phyloP scores from a whole-genome alignment of 495 filamentous ascomycete species.

The Acidomyces sp. region DNA sequence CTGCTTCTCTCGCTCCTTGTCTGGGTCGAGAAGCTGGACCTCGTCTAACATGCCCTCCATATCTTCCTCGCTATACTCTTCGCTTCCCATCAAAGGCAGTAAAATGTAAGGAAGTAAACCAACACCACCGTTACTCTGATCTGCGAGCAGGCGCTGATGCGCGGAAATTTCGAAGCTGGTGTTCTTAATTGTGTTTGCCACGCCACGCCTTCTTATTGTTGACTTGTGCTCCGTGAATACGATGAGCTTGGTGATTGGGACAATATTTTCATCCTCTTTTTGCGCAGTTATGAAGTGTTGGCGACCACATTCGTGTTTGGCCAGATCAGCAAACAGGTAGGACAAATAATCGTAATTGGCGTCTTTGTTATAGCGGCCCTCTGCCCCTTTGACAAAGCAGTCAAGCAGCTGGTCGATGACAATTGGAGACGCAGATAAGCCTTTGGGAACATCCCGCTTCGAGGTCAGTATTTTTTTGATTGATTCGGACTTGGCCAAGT shows the following conservation, averaged over 20 bases:
- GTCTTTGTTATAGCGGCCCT: slow-evolving; percentile 67
- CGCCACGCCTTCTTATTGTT: slow-evolving; percentile 66
- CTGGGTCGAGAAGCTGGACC: slow-evolving; percentile 72
- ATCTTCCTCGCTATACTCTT: slow-evolving; percentile 52
- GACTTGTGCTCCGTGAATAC: slow-evolving; percentile 86
- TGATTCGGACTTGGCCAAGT: slow-evolving; percentile 66
- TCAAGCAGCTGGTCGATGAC: slow-evolving; percentile 86
- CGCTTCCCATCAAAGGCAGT: slow-evolving; percentile 49
- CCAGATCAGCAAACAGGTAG: slow-evolving; percentile 86
- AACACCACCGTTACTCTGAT: slow-evolving; percentile 41
- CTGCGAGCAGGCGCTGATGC: slow-evolving; percentile 50
- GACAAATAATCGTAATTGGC: slow-evolving; percentile 84
- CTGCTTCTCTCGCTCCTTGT: slow-evolving; percentile 74
- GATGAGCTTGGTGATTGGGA: slow-evolving; percentile 73
- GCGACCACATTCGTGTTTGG: slow-evolving; percentile 57
- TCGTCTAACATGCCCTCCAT: slow-evolving; percentile 68
- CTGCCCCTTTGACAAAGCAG: slow-evolving; percentile 83
- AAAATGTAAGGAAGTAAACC: slow-evolving; percentile 80
- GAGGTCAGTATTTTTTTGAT: slow-evolving; percentile 52
- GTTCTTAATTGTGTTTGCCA: slow-evolving; percentile 88
- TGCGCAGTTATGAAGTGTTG: slow-evolving; percentile 61
- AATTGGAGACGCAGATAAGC: slow-evolving; percentile 50
- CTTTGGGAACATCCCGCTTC: slow-evolving; percentile 46
- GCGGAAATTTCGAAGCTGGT: slow-evolving; percentile 57
- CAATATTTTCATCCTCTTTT: slow-evolving; percentile 55